These are phyloP conservation scores for Chytriomyces confervae DNA, from an alignment of 192 early-diverging fungal species.

Conservation along the genomic window DNA sequence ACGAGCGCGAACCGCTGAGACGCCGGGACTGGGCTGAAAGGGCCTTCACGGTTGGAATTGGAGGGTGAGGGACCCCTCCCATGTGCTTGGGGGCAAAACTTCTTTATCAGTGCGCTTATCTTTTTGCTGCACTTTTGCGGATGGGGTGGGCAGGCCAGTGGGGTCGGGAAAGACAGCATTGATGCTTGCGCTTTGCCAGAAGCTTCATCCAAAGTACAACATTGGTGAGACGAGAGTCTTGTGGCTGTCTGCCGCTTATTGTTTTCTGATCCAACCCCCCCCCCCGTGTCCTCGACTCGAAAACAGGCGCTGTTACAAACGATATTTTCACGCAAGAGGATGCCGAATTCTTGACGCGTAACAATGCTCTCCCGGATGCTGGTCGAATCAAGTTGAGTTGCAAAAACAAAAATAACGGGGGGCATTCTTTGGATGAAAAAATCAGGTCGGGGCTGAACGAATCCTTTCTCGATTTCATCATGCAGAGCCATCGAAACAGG, in stretches of 20 bases:
- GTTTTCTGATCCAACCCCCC: not conserved
- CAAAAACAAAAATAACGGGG: too few relatives aligned
- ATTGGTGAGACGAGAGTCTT: constrained; percentile 41
- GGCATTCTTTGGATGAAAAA: too few relatives aligned
- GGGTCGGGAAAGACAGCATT: constrained; percentile 94
- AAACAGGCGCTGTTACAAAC: constrained; percentile 86
- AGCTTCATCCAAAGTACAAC: constrained; percentile 78
- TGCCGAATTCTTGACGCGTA: constrained; percentile 90
- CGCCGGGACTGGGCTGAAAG: constrained; percentile 89
- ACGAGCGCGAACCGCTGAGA: constrained; percentile 71
- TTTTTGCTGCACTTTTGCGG: not conserved
- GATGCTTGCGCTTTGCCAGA: constrained; percentile 87
- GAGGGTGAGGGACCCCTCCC: constrained; percentile 65
- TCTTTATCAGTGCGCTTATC: not conserved
- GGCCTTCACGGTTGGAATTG: constrained; percentile 94
- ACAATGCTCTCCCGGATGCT: constrained; percentile 81
- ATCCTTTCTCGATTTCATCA: too few relatives aligned
- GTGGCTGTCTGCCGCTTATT: not conserved
- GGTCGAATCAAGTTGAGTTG: constrained; percentile 70
- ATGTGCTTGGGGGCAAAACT: too few relatives aligned
- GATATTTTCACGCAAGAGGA: constrained; percentile 98
- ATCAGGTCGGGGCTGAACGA: too few relatives aligned
- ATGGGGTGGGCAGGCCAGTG: constrained; percentile 69
- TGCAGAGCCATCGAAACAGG: constrained; percentile 88
- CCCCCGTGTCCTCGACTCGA: not conserved